A percentile compares a stretch with the other conserved stretches of the same genome.
These are phyloP conservation scores for Neonectria coccinea DNA, from an alignment of 2,329 filamentous ascomycete genomes.

Conservation along the genomic window DNA sequence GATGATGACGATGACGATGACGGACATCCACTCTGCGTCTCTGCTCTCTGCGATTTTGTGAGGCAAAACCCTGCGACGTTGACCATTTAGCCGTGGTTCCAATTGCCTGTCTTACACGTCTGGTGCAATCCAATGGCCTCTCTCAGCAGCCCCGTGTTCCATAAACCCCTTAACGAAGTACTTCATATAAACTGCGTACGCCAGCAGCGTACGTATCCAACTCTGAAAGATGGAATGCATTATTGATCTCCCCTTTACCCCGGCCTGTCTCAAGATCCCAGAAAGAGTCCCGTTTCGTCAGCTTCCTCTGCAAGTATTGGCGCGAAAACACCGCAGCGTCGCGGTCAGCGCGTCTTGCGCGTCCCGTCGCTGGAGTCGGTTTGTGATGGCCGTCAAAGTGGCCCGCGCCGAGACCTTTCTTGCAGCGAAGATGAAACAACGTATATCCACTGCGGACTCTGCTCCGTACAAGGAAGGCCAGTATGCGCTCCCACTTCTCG, in stretches of 20 bases:
- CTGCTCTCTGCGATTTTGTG: neutral
- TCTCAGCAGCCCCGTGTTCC: slow-evolving; percentile 1
- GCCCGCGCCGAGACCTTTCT: slow-evolving; percentile 20
- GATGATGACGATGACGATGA: slow-evolving; percentile 23
- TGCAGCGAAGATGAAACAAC: slow-evolving; percentile 24
- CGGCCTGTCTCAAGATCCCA: slow-evolving; percentile 19
- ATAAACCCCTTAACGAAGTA: neutral
- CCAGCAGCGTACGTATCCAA: neutral
- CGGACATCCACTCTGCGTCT: slow-evolving; percentile 3
- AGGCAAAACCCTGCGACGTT: neutral
- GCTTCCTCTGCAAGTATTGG: neutral
- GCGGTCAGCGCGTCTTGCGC: slow-evolving; percentile 1
- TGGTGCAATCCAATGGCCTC: slow-evolving; percentile 14
- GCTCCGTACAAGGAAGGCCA: neutral
- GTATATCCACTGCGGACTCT: slow-evolving; percentile 12
- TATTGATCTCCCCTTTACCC: slow-evolving; percentile 15
- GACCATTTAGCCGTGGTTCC: neutral
- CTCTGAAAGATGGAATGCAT: slow-evolving; percentile 13
- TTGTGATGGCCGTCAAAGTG: slow-evolving; percentile 7
- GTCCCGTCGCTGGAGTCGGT: slow-evolving; percentile 4
- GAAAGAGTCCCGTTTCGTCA: neutral
- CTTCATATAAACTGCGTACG: neutral
- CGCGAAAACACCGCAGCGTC: neutral
- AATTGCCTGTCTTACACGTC: slow-evolving; percentile 7
- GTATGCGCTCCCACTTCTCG: neutral